Evolutionary conservation across 106 monocot genomes (phyloP), one percentile per base, ranked within the genome.

Genomic region (Cymbidium sinense): DNA sequence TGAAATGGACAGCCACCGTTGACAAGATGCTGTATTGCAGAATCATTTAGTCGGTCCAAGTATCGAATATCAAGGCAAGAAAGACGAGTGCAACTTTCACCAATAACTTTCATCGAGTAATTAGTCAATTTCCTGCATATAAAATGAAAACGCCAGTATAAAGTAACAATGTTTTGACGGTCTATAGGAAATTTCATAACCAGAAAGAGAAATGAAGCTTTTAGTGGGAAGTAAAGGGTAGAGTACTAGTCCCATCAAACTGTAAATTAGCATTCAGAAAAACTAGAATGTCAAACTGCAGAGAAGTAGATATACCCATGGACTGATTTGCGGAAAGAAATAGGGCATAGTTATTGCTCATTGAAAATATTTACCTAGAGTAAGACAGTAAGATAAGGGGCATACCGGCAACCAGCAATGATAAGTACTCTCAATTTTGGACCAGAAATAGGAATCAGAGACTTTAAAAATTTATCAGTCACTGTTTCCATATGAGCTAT

Each of bases 341-440:
- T 21, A 71, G 71, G 6, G 20, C 19, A 35, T 36, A 36, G n/a
- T 1, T 37, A 21, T 39, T 39, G 21, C 2, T 71, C 9, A 37
- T 35, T 20, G 27, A 37, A 37, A 71, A 39, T 21, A 71, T 20
- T 37, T 36, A 12, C n/a, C 7, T 71, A 15, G 33, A 58, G 12
- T 71, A n/a, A 27, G 47, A 54, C 75, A 65, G 69, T 80, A 62
- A 69, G 17, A 73, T 15, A 62, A 82, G 41, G 39, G 50, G 90
- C 88, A 86, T 80, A 96, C 96, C 58, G 15, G 76, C 96, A 96
- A 74, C 82, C 81, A 52, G 86, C 77, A 77, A 96, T 78, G 17
- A 52, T 82, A 83, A 96, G 85, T 61, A 79, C 88, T 62, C 69
- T 89, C 52, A 96, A 33, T 21, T 81, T 88, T 43, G 78, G 47